Evolutionary conservation across 2,329 filamentous ascomycete species (phyloP), one percentile per base, ranked within the genome.

Genomic region (Xylaria multiplex): DNA sequence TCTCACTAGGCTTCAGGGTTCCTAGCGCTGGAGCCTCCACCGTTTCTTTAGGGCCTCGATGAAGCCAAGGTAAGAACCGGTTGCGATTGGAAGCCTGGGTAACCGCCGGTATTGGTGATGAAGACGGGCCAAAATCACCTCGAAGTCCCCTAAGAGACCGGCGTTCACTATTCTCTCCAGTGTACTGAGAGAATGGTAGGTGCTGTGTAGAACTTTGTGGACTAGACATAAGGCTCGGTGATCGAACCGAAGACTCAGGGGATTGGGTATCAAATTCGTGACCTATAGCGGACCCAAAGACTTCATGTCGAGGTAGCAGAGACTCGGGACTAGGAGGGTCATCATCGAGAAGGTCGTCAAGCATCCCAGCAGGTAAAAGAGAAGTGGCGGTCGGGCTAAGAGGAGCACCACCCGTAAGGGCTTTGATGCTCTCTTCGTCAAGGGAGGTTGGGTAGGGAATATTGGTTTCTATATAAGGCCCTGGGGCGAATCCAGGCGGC

Each of bases 371-470:
- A 0, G 92, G 92, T 16, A 96, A 80, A 3, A 95, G 82, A 16
- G 90, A 86, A 32, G 91, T 89, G 2, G 92, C 92, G 3, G 91
- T 91, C 1, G 92, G 92, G 72, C 91, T 94, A 76, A 95, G 86
- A 0, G 91, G 91, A 2, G 90, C 91, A 32, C 87, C 88, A 19
- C 84, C 85, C 2, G 85, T 88, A 42, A 91, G 76, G 19, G 83
- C 83, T 64, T 87, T 86, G 4, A 90, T 79, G 19, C 91, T 89
- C 1, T 87, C 85, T 37, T 91, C 90, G 6, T 86, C 87, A 61
- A 89, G 77, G 72, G 68, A 82, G 71, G 67, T 81, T 71, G 71
- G 77, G 72, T 76, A 78, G 69, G 83, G 82, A 3, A 79, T 73
- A 1, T 81, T 79, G 48, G 82, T 77, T 54, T 84, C 83, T 76